Evolutionary conservation across 2,329 filamentous ascomycete species (phyloP).

Genomic region (Didymella arachidicola): DNA sequence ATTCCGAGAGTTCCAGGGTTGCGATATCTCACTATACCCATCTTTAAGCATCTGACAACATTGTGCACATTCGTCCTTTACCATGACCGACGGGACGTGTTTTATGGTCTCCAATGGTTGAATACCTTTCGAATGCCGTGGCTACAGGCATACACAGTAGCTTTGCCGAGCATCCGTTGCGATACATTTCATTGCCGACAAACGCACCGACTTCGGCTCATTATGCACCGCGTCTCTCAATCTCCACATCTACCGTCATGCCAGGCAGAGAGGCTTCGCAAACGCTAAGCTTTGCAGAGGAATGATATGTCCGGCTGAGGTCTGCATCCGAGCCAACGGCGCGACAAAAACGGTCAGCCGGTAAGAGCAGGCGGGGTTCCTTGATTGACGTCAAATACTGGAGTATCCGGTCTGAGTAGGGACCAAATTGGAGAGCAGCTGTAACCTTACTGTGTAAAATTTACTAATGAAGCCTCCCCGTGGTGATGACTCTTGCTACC

Average conservation of each 20-base stretch:
- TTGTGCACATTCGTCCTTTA: background rate
- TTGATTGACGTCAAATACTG: slow-evolving; percentile 11
- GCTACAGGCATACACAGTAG: background rate
- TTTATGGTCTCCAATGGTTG: background rate
- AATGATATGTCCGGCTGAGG: slow-evolving; percentile 12
- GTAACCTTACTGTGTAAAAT: too few relatives aligned
- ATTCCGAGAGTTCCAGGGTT: background rate
- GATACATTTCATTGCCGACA: slow-evolving; percentile 4
- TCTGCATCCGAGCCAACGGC: slow-evolving; percentile 3
- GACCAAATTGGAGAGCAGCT: too few relatives aligned
- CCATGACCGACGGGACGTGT: background rate
- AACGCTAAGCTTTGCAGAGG: slow-evolving; percentile 15
- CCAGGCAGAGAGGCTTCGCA: slow-evolving; percentile 13
- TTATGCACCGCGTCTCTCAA: slow-evolving; percentile 5
- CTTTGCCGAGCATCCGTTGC: background rate
- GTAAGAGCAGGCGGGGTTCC: background rate
- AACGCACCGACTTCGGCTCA: slow-evolving; percentile 11
- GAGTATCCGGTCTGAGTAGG: too few relatives aligned
- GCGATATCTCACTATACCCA: slow-evolving; percentile 3
- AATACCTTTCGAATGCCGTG: background rate
- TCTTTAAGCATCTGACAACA: background rate
- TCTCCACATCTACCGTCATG: slow-evolving; percentile 1
- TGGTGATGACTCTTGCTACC: too few relatives aligned
- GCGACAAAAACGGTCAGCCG: background rate
- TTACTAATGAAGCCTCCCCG: too few relatives aligned